phyloP scores from a whole-genome alignment of 495 filamentous ascomycete species.

The Aspergillus haitiensis region DNA sequence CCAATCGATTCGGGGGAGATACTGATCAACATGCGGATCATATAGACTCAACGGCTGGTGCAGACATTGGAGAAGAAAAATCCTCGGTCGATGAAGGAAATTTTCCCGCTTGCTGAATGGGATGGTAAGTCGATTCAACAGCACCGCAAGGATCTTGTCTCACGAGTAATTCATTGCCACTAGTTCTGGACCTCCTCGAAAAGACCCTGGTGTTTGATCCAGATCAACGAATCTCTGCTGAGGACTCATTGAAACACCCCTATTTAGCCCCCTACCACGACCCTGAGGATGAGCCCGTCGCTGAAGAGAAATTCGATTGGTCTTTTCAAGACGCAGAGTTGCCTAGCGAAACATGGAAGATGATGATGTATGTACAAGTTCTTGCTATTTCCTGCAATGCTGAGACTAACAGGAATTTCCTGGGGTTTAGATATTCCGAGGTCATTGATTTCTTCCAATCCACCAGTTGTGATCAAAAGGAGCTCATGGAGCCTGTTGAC shows the following conservation, averaged over 20 bases:
- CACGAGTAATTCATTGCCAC: neutral
- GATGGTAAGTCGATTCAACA: constrained; percentile 56
- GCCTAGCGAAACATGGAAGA: constrained; percentile 97
- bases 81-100: constrained; percentile 78
- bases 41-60: constrained; percentile 88
- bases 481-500: neutral
- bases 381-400: neutral
- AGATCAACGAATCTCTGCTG: constrained; percentile 81
- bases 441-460: constrained; percentile 98
- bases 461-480: neutral
- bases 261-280: constrained; percentile 97
- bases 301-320: constrained; percentile 98
- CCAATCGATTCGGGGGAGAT: neutral
- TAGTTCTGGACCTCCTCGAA: constrained; percentile 90
- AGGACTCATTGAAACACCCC: constrained; percentile 79
- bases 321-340: constrained; percentile 97
- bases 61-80: constrained; percentile 91
- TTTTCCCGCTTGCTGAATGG: constrained; percentile 90
- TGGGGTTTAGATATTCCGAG: constrained; percentile 82
- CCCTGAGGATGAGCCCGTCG: constrained; percentile 90
- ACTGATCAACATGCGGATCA: neutral
- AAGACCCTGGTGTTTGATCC: constrained; percentile 98
- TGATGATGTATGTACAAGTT: constrained; percentile 87
- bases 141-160: neutral
- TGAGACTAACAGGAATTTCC: neutral